Percentiles rank a stretch among this genome's conserved stretches.
phyloP scores from a whole-genome alignment of 176 grass and related monocot species.

The Coix lacrymajobi region DNA sequence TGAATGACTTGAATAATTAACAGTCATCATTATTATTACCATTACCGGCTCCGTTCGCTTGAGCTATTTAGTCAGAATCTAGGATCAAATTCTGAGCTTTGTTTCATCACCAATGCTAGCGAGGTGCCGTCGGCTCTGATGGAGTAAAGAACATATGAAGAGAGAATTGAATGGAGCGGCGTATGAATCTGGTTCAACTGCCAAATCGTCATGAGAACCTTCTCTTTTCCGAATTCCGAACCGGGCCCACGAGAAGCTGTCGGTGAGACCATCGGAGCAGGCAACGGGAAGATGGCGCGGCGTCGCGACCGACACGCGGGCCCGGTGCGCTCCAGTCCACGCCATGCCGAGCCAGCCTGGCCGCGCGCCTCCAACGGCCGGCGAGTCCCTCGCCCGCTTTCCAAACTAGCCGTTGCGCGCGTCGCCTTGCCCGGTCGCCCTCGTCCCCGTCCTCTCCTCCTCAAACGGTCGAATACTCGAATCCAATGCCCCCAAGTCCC shows the following conservation, averaged over 20 bases:
- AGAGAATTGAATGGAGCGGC: too few relatives aligned
- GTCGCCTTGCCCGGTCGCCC: background rate
- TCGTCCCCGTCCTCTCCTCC: slow-evolving; percentile 26
- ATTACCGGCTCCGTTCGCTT: too few relatives aligned
- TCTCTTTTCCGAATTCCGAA: background rate
- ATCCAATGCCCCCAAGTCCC: slow-evolving; percentile 7
- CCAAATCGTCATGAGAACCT: background rate
- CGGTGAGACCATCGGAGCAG: background rate
- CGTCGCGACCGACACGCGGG: background rate
- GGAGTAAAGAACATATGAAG: too few relatives aligned
- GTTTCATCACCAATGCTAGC: too few relatives aligned
- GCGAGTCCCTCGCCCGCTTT: background rate
- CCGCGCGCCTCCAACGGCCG: slow-evolving; percentile 30
- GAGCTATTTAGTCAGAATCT: too few relatives aligned
- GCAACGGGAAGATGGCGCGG: background rate
- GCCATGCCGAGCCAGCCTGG: background rate
- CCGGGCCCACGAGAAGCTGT: background rate
- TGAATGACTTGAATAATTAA: too few relatives aligned
- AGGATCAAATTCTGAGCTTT: too few relatives aligned
- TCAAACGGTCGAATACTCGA: slow-evolving; percentile 51
- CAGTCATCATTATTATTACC: too few relatives aligned
- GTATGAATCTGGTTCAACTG: background rate
- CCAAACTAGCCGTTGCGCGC: slow-evolving; percentile 62
- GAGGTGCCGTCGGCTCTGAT: too few relatives aligned
- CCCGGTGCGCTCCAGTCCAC: background rate